These are phyloP conservation scores for Trichoderma oligosporum DNA, from an alignment of 2,329 filamentous ascomycete genomes.

Conservation along the genomic window DNA sequence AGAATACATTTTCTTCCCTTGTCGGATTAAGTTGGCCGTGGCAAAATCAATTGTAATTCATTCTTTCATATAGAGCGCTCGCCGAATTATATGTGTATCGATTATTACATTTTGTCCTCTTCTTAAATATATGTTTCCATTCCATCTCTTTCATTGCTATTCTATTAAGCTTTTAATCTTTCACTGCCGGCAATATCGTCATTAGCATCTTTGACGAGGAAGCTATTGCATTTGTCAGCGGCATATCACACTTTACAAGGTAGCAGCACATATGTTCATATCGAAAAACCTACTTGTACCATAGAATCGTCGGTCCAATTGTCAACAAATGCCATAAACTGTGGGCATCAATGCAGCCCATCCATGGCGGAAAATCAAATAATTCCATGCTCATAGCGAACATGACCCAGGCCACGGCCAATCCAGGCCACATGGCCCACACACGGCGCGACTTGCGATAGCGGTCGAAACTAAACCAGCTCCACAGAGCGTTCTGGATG, in stretches of 20 bases:
- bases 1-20: background rate
- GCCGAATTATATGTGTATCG: background rate
- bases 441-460: slow-evolving; percentile 67
- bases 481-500: slow-evolving; percentile 81
- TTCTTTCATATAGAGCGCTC: background rate
- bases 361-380: slow-evolving; percentile 84
- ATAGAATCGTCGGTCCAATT: slow-evolving; percentile 79
- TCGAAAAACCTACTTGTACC: slow-evolving; percentile 76
- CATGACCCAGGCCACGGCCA: slow-evolving; percentile 89
- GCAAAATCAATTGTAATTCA: background rate
- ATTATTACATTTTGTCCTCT: background rate
- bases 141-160: background rate
- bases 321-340: slow-evolving; percentile 95
- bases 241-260: background rate
- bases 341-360: slow-evolving; percentile 84
- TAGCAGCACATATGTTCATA: background rate
- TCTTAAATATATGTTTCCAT: background rate
- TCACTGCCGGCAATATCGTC: slow-evolving; percentile 70
- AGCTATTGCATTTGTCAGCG: slow-evolving; percentile 51
- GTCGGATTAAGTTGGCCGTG: background rate
- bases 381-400: slow-evolving; percentile 94
- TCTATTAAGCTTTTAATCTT: slow-evolving; percentile 59
- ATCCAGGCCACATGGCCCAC: slow-evolving; percentile 86
- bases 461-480: slow-evolving; percentile 70
- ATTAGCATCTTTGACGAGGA: slow-evolving; percentile 78